Evolutionary conservation across 441 rosid species (phyloP), one percentile per base, ranked within the genome.

Genomic region (Adansonia gregorii): DNA sequence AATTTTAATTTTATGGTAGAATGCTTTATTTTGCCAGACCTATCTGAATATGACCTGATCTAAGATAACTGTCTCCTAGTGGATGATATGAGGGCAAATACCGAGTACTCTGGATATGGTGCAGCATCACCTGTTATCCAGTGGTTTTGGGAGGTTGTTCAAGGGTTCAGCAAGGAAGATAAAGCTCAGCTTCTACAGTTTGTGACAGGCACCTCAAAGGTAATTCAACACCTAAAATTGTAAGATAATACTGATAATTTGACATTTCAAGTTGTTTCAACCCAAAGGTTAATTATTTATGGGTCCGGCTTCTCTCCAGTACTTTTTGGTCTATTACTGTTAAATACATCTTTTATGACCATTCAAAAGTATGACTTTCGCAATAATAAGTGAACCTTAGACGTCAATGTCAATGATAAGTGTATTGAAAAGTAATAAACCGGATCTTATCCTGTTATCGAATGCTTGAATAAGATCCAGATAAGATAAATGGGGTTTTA

Each of bases 141-240:
- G 81, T 93, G 99, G 99, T 95, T 95, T 86, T 95, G 98, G 99
- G 99, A 95, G 85, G 97, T 90, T 67, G 99, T 85, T 82, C 96
- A 93, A 76, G 96, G 91, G 74, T 89, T 95, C 82, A 95, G 97
- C 89, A 92, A 95, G 88, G 99, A 95, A 84, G 99, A 93, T 82
- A 92, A 91, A 83, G 99, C 97, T 60, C 94, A 97, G 52, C 92
- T 95, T 77, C 87, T 93, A 76, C 99, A 95, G 87, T 95, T 95
- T 81, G 98, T 95, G 64, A 95, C 97, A 2, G 98, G 99, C 83
- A 95, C 99, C 78, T 95, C 98, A 3, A 95, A 95, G 97, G 99
- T 95, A 87, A 31, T 43, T 67, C 20, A 43, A n/a, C 48, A 56
- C 67, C n/a, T 56, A 9, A 68, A 55, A 14, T 43, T 45, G 17